Evolutionary conservation across 225 moss, liverwort and hornwort genomes (phyloP).

Genomic region (Climacium dendroides): DNA sequence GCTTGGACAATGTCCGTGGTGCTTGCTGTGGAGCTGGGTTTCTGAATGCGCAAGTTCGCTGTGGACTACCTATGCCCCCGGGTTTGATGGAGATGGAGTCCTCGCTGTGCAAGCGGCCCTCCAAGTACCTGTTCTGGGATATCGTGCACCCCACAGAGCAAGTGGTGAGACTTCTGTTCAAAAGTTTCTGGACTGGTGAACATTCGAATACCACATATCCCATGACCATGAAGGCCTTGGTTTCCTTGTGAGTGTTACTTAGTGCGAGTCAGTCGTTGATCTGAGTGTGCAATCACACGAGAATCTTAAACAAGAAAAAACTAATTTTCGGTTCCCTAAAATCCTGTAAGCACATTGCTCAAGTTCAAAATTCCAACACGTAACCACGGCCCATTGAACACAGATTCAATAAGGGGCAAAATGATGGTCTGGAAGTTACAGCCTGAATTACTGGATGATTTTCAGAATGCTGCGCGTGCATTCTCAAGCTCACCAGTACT

Average conservation of each 20-base stretch:
- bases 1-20: conserved; percentile 5
- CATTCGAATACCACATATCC: conserved; percentile 8
- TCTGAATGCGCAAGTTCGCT: conserved; percentile 26
- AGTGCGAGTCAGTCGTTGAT: neutral
- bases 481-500: neutral
- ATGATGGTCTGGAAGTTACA: neutral
- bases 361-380: neutral
- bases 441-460: neutral
- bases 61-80: conserved; percentile 14
- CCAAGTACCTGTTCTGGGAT: conserved; percentile 34
- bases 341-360: neutral
- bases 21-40: conserved; percentile 37
- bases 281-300: neutral
- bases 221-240: conserved; percentile 26
- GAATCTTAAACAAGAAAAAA: neutral
- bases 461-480: neutral
- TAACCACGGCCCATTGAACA: neutral
- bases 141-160: conserved; percentile 20
- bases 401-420: neutral
- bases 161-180: conserved; percentile 21
- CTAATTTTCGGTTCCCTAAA: neutral
- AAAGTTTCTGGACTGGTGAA: conserved; percentile 13
- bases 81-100: neutral
- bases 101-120: conserved; percentile 15
- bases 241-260: neutral